A percentile compares a stretch with the other conserved stretches of the same genome.
Evolutionary conservation across 345 rosid genomes (phyloP).

Genomic region (Arabidopsis suecica): DNA sequence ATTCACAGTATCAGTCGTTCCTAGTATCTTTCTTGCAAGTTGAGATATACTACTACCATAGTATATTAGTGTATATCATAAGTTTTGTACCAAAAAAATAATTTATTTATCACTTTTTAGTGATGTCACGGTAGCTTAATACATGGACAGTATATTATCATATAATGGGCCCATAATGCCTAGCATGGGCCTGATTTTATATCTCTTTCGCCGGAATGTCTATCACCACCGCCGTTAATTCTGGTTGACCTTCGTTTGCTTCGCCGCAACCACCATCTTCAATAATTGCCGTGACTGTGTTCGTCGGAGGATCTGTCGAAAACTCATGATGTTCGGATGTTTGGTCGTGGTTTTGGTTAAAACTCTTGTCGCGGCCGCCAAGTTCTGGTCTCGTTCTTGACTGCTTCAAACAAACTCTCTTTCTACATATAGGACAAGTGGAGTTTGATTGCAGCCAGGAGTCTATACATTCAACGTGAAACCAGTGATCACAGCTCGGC

Average conservation of each 20-base stretch:
- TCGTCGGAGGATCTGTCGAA: not conserved
- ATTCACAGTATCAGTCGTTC: not conserved
- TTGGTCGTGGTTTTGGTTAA: not conserved
- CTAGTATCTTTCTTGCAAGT: constrained; percentile 15
- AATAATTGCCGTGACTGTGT: not conserved
- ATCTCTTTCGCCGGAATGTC: constrained; percentile 9
- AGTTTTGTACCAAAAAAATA: too few species aligned
- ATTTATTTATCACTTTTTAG: too few species aligned
- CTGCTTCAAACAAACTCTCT: constrained; percentile 42
- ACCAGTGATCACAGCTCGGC: constrained; percentile 73
- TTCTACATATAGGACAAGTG: constrained; percentile 84
- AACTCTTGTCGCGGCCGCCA: not conserved
- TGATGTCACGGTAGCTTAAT: not conserved
- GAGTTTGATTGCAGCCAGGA: constrained; percentile 80
- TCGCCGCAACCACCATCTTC: not conserved
- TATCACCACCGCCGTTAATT: not conserved
- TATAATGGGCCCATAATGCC: not conserved
- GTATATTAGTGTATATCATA: too few species aligned
- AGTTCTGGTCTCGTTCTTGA: not conserved
- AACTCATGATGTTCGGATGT: not conserved
- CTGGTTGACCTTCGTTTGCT: not conserved
- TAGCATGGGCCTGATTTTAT: constrained; percentile 2
- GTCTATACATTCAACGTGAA: constrained; percentile 82
- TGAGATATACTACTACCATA: not conserved
- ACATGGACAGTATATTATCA: constrained; percentile 7